Conservation (phyloP, 2,329 filamentous ascomycete species). For the Calonectria honghensis region DNA sequence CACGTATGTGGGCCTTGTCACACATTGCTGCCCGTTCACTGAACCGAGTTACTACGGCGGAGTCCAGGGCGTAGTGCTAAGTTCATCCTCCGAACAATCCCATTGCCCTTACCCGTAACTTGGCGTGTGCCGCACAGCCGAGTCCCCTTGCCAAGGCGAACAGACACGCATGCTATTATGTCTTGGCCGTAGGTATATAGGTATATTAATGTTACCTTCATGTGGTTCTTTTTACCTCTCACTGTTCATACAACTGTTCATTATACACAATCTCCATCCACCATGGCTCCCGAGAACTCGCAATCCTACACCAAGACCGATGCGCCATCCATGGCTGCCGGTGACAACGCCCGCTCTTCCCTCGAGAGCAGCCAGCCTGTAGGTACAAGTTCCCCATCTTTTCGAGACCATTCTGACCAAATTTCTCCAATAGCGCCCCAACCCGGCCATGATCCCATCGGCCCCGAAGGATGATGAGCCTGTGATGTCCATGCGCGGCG, state of each 20-base stretch:
- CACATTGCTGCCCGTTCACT: not conserved
- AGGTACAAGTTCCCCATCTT: not conserved
- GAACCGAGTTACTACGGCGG: not conserved
- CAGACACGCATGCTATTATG: not conserved
- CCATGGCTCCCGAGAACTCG: not conserved
- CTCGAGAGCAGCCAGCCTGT: not conserved
- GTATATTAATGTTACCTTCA: not conserved
- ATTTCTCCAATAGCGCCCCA: not conserved
- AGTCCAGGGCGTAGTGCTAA: not conserved
- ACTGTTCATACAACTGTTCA: not conserved
- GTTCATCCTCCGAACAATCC: constrained; percentile 1
- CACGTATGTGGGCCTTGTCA: not conserved
- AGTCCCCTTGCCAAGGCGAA: not conserved
- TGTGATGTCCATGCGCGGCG: not conserved
- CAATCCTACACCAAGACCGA: constrained; percentile 2
- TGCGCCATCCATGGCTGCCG: not conserved
- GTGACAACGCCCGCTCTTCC: not conserved
- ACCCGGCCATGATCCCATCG: not conserved
- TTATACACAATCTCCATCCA: not conserved
- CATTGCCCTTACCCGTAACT: not conserved
- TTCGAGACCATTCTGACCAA: not conserved
- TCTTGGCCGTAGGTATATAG: not conserved
- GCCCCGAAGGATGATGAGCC: not conserved
- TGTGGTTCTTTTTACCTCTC: not conserved
- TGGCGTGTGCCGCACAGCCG: constrained; percentile 2